Percentiles rank a stretch among this genome's conserved stretches.
phyloP scores from a whole-genome alignment of 1,284 basidiomycete species.

The Rhodotorula sp. region DNA sequence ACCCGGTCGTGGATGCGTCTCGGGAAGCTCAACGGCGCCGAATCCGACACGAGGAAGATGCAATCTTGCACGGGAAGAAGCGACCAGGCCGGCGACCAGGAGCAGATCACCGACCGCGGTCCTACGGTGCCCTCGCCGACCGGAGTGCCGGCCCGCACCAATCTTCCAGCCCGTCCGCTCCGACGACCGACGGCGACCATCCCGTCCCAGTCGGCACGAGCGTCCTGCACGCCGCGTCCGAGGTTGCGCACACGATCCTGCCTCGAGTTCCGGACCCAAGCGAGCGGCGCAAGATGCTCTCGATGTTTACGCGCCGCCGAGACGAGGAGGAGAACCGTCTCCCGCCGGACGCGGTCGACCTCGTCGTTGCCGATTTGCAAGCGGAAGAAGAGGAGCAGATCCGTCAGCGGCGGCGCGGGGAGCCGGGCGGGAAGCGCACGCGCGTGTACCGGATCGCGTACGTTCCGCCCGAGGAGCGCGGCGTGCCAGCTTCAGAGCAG shows the following conservation, averaged over 20 bases:
- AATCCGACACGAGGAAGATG: constrained; percentile 43
- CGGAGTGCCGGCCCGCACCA: neutral
- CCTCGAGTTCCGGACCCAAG: constrained; percentile 3
- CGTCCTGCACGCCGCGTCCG: constrained; percentile 20
- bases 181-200: constrained; percentile 15
- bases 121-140: constrained; percentile 36
- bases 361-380: constrained; percentile 64
- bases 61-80: constrained; percentile 7
- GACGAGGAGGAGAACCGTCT: constrained; percentile 46
- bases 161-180: neutral
- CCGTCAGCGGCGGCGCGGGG: constrained; percentile 51
- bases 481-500: neutral
- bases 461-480: neutral
- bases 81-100: constrained; percentile 16
- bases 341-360: constrained; percentile 71
- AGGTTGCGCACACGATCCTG: constrained; percentile 15
- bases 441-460: constrained; percentile 34
- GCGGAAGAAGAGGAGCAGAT: constrained; percentile 57
- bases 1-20: constrained; percentile 45
- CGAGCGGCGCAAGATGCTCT: constrained; percentile 41
- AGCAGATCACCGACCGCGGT: constrained; percentile 9
- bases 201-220: constrained; percentile 18
- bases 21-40: constrained; percentile 42
- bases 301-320: constrained; percentile 21
- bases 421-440: constrained; percentile 26